These are phyloP conservation scores for Phytophthora hybrid DNA, from an alignment of 352 stramenopile genomes.

Conservation along the genomic window DNA sequence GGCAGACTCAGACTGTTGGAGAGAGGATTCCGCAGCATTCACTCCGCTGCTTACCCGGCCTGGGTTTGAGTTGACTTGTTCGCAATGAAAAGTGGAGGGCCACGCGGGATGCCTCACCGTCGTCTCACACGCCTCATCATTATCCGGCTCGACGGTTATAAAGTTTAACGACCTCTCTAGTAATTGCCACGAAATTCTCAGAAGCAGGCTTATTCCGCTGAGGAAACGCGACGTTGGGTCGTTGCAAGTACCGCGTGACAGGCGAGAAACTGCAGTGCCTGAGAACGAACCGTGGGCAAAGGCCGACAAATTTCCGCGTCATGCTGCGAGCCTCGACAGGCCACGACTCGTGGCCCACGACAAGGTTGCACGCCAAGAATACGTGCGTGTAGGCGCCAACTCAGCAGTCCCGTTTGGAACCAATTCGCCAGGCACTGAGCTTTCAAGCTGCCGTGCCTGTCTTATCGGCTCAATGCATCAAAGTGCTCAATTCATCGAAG, in stretches of 20 bases:
- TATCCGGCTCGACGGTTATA: slow-evolving; percentile 22
- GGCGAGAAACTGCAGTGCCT: slow-evolving; percentile 28
- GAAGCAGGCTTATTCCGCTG: slow-evolving; percentile 18
- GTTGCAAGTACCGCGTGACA: slow-evolving; percentile 28
- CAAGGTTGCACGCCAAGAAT: too few relatives aligned
- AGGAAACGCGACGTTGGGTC: slow-evolving; percentile 26
- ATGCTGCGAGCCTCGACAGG: neutral
- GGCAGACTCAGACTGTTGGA: neutral
- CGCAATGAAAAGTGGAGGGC: slow-evolving; percentile 16
- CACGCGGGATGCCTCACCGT: neutral
- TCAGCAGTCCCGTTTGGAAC: too few relatives aligned
- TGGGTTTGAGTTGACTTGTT: slow-evolving; percentile 30
- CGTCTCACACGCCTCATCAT: slow-evolving; percentile 18
- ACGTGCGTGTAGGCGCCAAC: neutral
- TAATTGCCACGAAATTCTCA: slow-evolving; percentile 35
- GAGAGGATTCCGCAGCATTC: slow-evolving; percentile 8
- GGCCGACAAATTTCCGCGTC: neutral
- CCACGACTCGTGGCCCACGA: too few relatives aligned
- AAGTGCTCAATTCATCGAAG: too few relatives aligned
- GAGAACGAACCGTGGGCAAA: slow-evolving; percentile 2
- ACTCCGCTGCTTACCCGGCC: neutral
- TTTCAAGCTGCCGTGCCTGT: neutral
- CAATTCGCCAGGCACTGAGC: too few relatives aligned
- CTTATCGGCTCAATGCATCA: too few relatives aligned
- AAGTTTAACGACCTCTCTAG: slow-evolving; percentile 16